A percentile compares a stretch with the other conserved stretches of the same genome.
Evolutionary conservation across 2,329 filamentous ascomycete species (phyloP).

Genomic region (Bertia moriformis): DNA sequence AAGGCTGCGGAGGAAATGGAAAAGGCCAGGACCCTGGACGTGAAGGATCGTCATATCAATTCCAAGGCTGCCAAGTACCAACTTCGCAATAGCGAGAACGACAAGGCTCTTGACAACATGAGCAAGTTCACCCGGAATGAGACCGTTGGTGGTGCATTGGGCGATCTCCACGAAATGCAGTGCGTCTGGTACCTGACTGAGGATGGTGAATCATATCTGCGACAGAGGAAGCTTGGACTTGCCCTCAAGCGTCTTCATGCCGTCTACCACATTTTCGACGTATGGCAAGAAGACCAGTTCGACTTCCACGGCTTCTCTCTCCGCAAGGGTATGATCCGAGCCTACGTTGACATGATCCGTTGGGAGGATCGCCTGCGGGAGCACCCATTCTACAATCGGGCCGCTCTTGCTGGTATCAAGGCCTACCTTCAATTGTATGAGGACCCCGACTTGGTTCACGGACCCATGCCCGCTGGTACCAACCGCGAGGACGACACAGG

Average conservation of each 20-base stretch:
- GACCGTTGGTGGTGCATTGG: constrained; percentile 70
- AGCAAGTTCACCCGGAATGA: constrained; percentile 90
- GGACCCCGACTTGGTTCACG: constrained; percentile 28
- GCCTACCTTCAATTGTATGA: constrained; percentile 72
- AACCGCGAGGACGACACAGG: constrained; percentile 33
- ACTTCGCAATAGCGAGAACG: constrained; percentile 79
- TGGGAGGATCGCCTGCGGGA: constrained; percentile 89
- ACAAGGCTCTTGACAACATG: constrained; percentile 74
- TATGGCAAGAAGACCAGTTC: constrained; percentile 97
- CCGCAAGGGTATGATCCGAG: constrained; percentile 87
- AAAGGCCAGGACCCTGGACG: constrained; percentile 68
- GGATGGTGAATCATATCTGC: constrained; percentile 77
- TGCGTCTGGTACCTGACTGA: constrained; percentile 95
- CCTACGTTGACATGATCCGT: constrained; percentile 88
- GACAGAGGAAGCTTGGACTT: constrained; percentile 68
- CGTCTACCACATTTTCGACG: constrained; percentile 83
- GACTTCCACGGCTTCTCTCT: constrained; percentile 97
- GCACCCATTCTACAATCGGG: constrained; percentile 81
- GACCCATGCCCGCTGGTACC: constrained; percentile 38
- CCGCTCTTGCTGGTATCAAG: constrained; percentile 66
- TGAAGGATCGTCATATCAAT: constrained; percentile 93
- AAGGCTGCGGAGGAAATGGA: constrained; percentile 84
- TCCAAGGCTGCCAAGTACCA: constrained; percentile 96
- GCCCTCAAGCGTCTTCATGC: constrained; percentile 85
- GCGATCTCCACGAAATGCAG: constrained; percentile 93